These are phyloP conservation scores for Perkinsus marinus DNA, from an alignment of 169 alveolate genomes.

Conservation along the genomic window DNA sequence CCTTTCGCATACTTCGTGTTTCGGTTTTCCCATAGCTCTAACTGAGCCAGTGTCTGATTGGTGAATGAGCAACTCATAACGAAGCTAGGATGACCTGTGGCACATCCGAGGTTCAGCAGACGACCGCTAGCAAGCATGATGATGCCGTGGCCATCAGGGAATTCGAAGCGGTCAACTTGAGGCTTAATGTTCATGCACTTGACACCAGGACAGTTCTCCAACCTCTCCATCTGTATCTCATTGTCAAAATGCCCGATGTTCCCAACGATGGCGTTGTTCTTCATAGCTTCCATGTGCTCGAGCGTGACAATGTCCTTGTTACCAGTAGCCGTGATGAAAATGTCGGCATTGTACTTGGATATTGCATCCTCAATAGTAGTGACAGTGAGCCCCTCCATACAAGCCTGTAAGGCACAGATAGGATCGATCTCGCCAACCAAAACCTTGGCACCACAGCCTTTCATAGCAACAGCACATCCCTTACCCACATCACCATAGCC, in stretches of 20 bases:
- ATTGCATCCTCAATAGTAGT: constrained; percentile 72
- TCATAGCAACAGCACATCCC: constrained; percentile 93
- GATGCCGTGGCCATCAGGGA: constrained; percentile 70
- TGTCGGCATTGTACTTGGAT: constrained; percentile 67
- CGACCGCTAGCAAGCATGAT: constrained; percentile 91
- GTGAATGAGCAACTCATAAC: constrained; percentile 96
- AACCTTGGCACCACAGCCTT: constrained; percentile 93
- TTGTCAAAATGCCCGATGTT: constrained; percentile 93
- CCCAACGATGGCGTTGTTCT: constrained; percentile 87
- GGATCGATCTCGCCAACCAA: constrained; percentile 93
- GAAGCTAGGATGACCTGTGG: constrained; percentile 98
- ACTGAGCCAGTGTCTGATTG: constrained; percentile 65
- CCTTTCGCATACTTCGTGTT: constrained; percentile 57
- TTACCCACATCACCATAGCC: constrained; percentile 99
- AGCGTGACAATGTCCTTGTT: constrained; percentile 81
- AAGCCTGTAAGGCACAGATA: constrained; percentile 92
- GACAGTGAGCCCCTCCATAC: constrained; percentile 93
- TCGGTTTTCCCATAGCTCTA: constrained; percentile 54
- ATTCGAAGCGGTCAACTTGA: constrained; percentile 63
- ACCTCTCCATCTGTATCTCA: constrained; percentile 87
- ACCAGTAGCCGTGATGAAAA: constrained; percentile 91
- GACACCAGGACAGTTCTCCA: constrained; percentile 71
- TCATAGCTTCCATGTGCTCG: constrained; percentile 86
- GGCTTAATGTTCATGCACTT: constrained; percentile 75
- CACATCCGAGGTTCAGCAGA: constrained; percentile 92